A percentile compares a stretch with the other conserved stretches of the same genome.
Conservation (phyloP, 1,284 basidiomycete genomes). For the Malassezia caprae region DNA sequence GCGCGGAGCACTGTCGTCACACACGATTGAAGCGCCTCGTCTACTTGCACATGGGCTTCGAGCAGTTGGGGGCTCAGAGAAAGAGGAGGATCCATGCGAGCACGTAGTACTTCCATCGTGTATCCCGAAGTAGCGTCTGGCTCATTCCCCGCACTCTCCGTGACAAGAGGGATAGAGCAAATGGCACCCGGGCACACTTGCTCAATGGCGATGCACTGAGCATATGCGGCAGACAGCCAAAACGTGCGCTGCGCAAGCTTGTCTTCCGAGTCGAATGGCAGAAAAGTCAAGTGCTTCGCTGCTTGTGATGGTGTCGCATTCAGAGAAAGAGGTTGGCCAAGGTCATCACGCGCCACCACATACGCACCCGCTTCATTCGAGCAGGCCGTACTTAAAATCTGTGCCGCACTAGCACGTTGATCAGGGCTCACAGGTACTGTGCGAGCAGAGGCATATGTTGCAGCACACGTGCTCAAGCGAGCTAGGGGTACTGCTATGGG, state of each 20-base stretch:
- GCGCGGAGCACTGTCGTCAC: background rate
- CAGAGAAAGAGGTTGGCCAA: constrained; percentile 4
- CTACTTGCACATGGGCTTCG: constrained; percentile 1
- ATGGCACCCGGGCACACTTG: background rate
- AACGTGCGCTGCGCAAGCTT: constrained; percentile 14
- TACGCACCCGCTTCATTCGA: constrained; percentile 11
- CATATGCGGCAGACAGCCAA: constrained; percentile 20
- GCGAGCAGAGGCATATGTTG: background rate
- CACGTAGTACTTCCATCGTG: constrained; percentile 9
- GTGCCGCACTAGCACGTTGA: background rate
- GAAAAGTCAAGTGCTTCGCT: background rate
- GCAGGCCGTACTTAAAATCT: constrained; percentile 6
- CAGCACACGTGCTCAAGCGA: background rate
- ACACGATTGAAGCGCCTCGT: constrained; percentile 1
- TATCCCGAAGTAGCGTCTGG: constrained; percentile 11
- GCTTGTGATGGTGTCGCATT: background rate
- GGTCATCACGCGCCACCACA: constrained; percentile 10
- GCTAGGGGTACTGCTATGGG: background rate
- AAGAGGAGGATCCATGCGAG: background rate
- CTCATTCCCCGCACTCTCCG: background rate
- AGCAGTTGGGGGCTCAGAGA: background rate
- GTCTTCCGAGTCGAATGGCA: constrained; percentile 12
- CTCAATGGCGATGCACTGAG: constrained; percentile 12
- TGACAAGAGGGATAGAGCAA: constrained; percentile 2
- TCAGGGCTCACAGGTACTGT: background rate